Evolutionary conservation across 2,329 filamentous ascomycete species (phyloP).

Genomic region (Rhytidhysteron rufulum): DNA sequence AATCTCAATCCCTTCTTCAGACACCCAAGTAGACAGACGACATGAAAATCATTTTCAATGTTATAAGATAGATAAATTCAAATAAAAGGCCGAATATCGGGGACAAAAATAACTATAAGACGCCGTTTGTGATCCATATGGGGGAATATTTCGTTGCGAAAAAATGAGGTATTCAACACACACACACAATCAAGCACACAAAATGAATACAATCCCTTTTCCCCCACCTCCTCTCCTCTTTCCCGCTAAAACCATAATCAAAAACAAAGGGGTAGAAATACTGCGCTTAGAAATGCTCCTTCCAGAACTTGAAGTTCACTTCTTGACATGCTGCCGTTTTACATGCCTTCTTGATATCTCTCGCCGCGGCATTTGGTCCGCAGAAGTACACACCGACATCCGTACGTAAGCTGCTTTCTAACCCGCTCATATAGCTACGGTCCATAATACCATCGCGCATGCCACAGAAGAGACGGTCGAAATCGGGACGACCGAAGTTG

Average conservation of each 20-base stretch:
- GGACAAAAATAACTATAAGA: no score
- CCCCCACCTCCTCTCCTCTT: no score
- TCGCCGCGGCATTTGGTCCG: conserved; percentile 75
- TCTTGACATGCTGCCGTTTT: conserved; percentile 69
- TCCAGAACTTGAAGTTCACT: conserved; percentile 97
- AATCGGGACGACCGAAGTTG: conserved; percentile 93
- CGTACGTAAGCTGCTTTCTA: conserved; percentile 72
- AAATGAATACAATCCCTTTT: no score
- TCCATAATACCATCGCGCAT: conserved; percentile 88
- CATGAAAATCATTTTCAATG: no score
- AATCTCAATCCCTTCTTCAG: no score
- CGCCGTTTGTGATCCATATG: no score
- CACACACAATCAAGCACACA: no score
- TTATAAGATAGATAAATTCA: no score
- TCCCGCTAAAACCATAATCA: background rate
- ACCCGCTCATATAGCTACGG: conserved; percentile 76
- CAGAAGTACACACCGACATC: conserved; percentile 98
- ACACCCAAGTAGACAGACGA: no score
- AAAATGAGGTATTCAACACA: no score
- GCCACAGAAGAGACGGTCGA: conserved; percentile 69
- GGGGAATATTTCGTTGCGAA: no score
- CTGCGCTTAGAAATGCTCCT: conserved; percentile 74
- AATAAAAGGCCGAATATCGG: no score
- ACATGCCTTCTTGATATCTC: conserved; percentile 80
- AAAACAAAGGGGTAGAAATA: background rate